A percentile compares a stretch with the other conserved stretches of the same genome.
These are phyloP conservation scores for Verticillium nonalfalfae DNA, from an alignment of 2,329 filamentous ascomycete genomes.

Conservation along the genomic window DNA sequence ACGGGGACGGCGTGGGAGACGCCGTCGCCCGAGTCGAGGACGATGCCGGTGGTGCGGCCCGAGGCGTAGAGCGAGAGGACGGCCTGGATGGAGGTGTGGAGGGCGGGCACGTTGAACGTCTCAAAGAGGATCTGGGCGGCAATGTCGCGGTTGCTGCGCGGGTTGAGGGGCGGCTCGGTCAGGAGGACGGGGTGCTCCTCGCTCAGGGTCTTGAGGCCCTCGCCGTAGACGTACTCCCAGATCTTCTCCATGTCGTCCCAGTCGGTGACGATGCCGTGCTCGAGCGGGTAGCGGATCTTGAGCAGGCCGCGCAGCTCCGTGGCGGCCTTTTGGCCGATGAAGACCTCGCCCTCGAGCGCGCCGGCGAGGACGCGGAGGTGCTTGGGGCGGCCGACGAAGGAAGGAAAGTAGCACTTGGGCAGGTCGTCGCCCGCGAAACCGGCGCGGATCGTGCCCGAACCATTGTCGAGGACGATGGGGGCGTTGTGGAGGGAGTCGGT, in stretches of 20 bases:
- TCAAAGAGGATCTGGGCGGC: constrained; percentile 98
- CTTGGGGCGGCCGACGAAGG: constrained; percentile 93
- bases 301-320: constrained; percentile 86
- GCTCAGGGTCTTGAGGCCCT: constrained; percentile 91
- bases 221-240: constrained; percentile 96
- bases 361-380: constrained; percentile 93
- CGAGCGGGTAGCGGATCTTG: constrained; percentile 92
- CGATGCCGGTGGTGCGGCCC: constrained; percentile 90
- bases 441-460: constrained; percentile 93
- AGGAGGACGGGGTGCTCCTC: constrained; percentile 98
- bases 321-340: constrained; percentile 85
- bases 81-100: constrained; percentile 96
- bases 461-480: constrained; percentile 98
- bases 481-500: constrained; percentile 80
- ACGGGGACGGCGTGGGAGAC: constrained; percentile 97
- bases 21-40: constrained; percentile 90
- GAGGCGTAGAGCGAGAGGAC: constrained; percentile 94
- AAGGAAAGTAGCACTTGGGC: constrained; percentile 95
- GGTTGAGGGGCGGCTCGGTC: constrained; percentile 93
- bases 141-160: constrained; percentile 89
- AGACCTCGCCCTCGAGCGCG: constrained; percentile 91
- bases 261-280: constrained; percentile 97
- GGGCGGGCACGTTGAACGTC: constrained; percentile 94
- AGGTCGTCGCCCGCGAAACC: constrained; percentile 95
- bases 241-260: constrained; percentile 99